Base-by-base conservation (phyloP, 164 flowering plant species). In the Umbellularia californica region DNA sequence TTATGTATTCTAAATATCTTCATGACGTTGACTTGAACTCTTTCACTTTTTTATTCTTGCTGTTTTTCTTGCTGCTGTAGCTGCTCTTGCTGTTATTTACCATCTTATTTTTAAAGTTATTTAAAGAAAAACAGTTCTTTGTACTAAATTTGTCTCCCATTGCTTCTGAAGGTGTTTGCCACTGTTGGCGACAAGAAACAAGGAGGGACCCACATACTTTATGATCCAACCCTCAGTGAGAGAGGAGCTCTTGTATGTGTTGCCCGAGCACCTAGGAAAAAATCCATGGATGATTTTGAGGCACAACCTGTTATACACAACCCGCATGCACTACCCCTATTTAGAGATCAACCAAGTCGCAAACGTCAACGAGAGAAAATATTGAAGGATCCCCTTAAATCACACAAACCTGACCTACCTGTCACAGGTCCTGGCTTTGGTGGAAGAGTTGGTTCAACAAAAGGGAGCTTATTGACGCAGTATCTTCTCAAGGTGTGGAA, bases 211-310 rank as follows among this genome's bases (percentile, higher is more conserved):
- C 98, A 94, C 74, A 58, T 94, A 67, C 85, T 96, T 13, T 96
- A 96, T 75, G 99, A 96, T 82, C 98, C 98, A 51, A 85, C 90
- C 71, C 78, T 86, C 9, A 92, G 99, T 60, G 95, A 92, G 82
- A 92, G 93, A 86, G 98, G 99, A 73, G 97, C 99, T 71, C 94
- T 94, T 69, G 98, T 90, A 5, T 94, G 98, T 84, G 97, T 96
- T 77, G 93, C 93, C 23, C 97, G 97, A 70, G 98, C 97, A 64
- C 98, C 99, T 24, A 85, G 99, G 92, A 92, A 90, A 78, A 88
- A 91, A 76, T 92, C 97, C 47, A 74, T 92, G 6, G 97, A 94
- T 83, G 99, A 96, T 83, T 96, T 91, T 74, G 88, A 89, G 85
- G 85, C 81, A n/a, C 81, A 85, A 30, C 97, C 90, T 69, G 90